A percentile compares a stretch with the other conserved stretches of the same genome.
Conservation (phyloP, 768 basidiomycete species). For the Gyrodon lividus region DNA sequence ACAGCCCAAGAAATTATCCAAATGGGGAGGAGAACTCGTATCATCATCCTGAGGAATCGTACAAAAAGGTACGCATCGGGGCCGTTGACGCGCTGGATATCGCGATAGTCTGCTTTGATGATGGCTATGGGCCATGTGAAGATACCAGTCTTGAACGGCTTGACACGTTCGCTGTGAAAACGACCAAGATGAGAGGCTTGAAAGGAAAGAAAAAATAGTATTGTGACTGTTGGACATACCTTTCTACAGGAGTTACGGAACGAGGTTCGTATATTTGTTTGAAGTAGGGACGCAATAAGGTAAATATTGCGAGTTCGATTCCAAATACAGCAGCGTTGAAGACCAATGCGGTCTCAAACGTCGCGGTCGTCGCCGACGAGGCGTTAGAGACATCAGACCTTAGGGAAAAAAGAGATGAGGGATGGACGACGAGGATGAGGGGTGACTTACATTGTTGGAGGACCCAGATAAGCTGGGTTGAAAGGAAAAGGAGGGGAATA, state of each 20-base stretch:
- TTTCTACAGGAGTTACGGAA: slow-evolving; percentile 56
- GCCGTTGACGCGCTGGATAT: slow-evolving; percentile 69
- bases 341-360: slow-evolving; percentile 82
- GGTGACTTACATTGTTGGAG: slow-evolving; percentile 19
- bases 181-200: neutral
- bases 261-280: slow-evolving; percentile 88
- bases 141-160: slow-evolving; percentile 47
- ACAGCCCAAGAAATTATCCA: slow-evolving; percentile 89
- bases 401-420: neutral
- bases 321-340: slow-evolving; percentile 78
- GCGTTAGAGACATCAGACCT: slow-evolving; percentile 46
- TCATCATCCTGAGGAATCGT: slow-evolving; percentile 84
- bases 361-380: slow-evolving; percentile 62
- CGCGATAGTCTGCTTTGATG: slow-evolving; percentile 57
- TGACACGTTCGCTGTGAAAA: slow-evolving; percentile 51
- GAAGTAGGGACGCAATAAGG: slow-evolving; percentile 82
- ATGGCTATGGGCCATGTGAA: slow-evolving; percentile 70
- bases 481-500: slow-evolving; percentile 12
- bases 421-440: neutral
- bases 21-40: slow-evolving; percentile 80
- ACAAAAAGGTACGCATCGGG: slow-evolving; percentile 94
- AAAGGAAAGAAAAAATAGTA: neutral
- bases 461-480: neutral
- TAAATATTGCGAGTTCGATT: slow-evolving; percentile 71
- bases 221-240: slow-evolving; percentile 30